Conservation (phyloP, 2,329 filamentous ascomycete genomes). For the Fusarium musae region DNA sequence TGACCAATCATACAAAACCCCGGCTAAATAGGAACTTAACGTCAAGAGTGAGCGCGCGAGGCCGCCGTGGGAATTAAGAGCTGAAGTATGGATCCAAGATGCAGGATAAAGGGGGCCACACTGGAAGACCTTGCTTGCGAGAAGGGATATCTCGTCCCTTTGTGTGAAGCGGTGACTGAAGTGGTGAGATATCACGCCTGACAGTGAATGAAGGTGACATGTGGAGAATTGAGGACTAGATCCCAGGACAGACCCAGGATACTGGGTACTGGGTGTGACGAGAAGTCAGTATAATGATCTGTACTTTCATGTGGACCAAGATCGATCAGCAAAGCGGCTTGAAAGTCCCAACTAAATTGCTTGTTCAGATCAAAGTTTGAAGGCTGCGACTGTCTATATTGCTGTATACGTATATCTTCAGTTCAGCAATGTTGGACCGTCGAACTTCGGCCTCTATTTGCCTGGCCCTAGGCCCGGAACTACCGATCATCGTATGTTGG, state of each 20-base stretch:
- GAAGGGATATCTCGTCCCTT: background rate
- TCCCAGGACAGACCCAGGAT: constrained; percentile 1
- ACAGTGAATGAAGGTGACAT: constrained; percentile 29
- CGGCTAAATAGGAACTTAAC: background rate
- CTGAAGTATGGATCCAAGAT: background rate
- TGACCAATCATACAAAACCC: background rate
- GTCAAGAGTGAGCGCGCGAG: background rate
- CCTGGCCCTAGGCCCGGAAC: background rate
- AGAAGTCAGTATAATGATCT: background rate
- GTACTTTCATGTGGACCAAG: background rate
- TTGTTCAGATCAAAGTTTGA: constrained; percentile 18
- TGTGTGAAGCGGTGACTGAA: constrained; percentile 2
- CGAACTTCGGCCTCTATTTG: background rate
- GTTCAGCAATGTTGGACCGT: background rate
- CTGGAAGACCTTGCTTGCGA: background rate
- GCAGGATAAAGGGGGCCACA: constrained; percentile 2
- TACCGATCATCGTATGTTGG: constrained; percentile 12
- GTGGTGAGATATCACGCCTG: constrained; percentile 15
- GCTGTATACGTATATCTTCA: background rate
- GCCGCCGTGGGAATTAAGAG: background rate
- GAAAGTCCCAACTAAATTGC: constrained; percentile 2
- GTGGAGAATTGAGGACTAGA: constrained; percentile 12
- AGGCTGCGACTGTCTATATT: background rate
- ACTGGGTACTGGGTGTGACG: constrained; percentile 1
- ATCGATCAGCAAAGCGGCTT: background rate